These are phyloP conservation scores for Dillenia suffruticosa DNA, from an alignment of 164 flowering plant genomes.

Conservation along the genomic window DNA sequence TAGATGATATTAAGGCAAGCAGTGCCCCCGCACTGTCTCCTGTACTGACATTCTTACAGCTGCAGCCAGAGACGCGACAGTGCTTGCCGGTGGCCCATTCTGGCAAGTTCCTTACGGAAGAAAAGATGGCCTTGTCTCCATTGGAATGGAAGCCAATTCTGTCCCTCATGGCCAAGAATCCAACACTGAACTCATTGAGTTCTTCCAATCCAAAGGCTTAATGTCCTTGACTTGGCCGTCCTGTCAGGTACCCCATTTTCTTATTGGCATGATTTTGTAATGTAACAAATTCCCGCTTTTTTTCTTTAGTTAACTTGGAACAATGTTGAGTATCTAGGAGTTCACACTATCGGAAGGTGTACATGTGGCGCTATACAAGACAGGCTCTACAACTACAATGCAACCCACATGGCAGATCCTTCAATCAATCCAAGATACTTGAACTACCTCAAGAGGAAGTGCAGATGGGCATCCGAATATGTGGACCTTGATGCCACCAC, in stretches of 20 bases:
- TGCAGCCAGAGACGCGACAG: slow-evolving; percentile 69
- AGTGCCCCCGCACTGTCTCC: slow-evolving; percentile 70
- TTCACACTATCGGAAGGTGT: slow-evolving; percentile 74
- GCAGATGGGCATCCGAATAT: slow-evolving; percentile 57
- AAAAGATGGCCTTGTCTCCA: slow-evolving; percentile 59
- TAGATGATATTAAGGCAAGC: slow-evolving; percentile 57
- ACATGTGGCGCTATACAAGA: slow-evolving; percentile 50
- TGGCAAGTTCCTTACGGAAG: slow-evolving; percentile 71
- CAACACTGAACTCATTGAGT: slow-evolving; percentile 44
- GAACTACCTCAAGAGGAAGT: slow-evolving; percentile 59
- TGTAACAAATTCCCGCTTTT: neutral
- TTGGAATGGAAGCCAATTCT: slow-evolving; percentile 41
- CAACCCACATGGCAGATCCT: slow-evolving; percentile 45
- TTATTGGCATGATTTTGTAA: neutral
- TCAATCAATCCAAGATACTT: slow-evolving; percentile 37
- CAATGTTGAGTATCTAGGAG: slow-evolving; percentile 32
- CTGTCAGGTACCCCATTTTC: slow-evolving; percentile 52
- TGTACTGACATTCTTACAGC: slow-evolving; percentile 82
- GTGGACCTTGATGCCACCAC: slow-evolving; percentile 65
- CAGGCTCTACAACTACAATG: slow-evolving; percentile 48
- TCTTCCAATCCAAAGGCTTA: slow-evolving; percentile 55
- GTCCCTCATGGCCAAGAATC: slow-evolving; percentile 66
- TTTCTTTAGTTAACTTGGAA: neutral
- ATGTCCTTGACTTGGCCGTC: slow-evolving; percentile 53
- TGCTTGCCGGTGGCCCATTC: slow-evolving; percentile 48